Evolutionary conservation across 2,329 filamentous ascomycete genomes (phyloP).

Genomic region (Diaporthe sp.): DNA sequence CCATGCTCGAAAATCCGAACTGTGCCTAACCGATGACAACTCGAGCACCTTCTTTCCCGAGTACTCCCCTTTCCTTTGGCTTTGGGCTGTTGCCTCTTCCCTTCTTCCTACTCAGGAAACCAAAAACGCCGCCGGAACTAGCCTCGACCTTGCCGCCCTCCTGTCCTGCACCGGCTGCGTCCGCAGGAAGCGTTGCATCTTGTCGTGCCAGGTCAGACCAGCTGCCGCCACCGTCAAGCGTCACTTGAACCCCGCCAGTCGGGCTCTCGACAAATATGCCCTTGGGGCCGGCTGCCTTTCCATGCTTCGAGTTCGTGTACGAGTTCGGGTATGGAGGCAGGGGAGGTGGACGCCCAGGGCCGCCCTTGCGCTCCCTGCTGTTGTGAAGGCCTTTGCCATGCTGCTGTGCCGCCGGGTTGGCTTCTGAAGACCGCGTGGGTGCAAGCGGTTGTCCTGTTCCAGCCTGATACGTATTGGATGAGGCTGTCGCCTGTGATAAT

Average conservation of each 20-base stretch:
- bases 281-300: conserved; percentile 61
- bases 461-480: conserved; percentile 42
- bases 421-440: conserved; percentile 29
- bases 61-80: conserved; percentile 90
- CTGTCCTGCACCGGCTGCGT: conserved; percentile 66
- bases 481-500: conserved; percentile 48
- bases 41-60: conserved; percentile 94
- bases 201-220: conserved; percentile 93
- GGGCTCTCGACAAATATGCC: conserved; percentile 80
- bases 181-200: conserved; percentile 79
- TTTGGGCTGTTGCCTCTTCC: conserved; percentile 92
- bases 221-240: conserved; percentile 87
- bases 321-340: conserved; percentile 62
- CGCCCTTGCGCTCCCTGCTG: conserved; percentile 36
- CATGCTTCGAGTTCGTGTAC: conserved; percentile 51
- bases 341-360: conserved; percentile 51
- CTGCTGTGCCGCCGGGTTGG: neutral
- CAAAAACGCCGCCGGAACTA: conserved; percentile 85
- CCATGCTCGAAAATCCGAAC: conserved; percentile 13
- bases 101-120: conserved; percentile 90
- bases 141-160: conserved; percentile 66
- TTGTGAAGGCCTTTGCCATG: conserved; percentile 25
- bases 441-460: conserved; percentile 38
- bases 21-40: conserved; percentile 75
- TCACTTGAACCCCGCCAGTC: conserved; percentile 89